Evolutionary conservation across 1,139 yeast genomes (phyloP).

Genomic region (Suhomyces terraborum): DNA sequence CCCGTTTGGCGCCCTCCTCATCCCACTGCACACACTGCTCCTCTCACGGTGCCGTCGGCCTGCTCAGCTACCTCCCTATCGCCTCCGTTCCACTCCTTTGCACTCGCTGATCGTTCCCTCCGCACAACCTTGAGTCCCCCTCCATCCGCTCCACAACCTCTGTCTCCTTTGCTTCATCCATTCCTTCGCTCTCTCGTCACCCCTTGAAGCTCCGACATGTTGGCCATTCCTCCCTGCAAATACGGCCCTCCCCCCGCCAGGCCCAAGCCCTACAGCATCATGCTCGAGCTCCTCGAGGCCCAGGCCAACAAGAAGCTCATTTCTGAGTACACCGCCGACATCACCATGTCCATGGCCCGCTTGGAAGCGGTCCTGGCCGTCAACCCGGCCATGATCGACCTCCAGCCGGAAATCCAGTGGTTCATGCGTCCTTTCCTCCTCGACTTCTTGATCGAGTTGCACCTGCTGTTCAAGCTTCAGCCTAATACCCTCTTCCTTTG

Average conservation of each 20-base stretch:
- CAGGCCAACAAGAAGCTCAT: slow-evolving; percentile 44
- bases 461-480: slow-evolving; percentile 70
- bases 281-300: slow-evolving; percentile 50
- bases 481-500: slow-evolving; percentile 81
- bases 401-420: slow-evolving; percentile 93
- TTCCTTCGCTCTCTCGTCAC: slow-evolving; percentile 14
- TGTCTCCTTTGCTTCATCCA: slow-evolving; percentile 10
- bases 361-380: slow-evolving; percentile 40
- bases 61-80: no score
- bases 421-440: slow-evolving; percentile 86
- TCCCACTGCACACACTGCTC: neutral
- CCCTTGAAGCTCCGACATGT: slow-evolving; percentile 10
- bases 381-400: slow-evolving; percentile 73
- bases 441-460: slow-evolving; percentile 82
- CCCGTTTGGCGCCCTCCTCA: neutral
- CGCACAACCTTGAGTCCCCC: neutral
- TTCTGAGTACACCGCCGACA: slow-evolving; percentile 43
- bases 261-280: slow-evolving; percentile 41
- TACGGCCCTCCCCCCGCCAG: slow-evolving; percentile 50
- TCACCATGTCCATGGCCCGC: slow-evolving; percentile 29
- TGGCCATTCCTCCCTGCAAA: slow-evolving; percentile 7
- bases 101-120: neutral
- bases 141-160: neutral
- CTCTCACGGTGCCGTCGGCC: no score
- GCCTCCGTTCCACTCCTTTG: neutral